Conservation (phyloP, 2,329 filamentous ascomycete genomes). For the Penicillium sp. region DNA sequence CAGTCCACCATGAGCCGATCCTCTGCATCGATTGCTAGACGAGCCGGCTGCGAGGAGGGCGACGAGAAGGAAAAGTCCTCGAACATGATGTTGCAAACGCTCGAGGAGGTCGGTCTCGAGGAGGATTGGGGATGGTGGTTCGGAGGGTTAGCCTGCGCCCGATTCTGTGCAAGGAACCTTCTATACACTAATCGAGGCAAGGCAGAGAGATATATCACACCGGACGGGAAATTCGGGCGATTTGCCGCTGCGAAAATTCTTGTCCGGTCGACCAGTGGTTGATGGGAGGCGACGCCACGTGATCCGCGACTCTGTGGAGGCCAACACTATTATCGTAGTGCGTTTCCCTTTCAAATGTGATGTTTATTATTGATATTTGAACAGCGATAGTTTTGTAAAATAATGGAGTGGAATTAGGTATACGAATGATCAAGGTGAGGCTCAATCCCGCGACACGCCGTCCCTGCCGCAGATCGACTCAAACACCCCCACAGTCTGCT, state of each 20-base stretch:
- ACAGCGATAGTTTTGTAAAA: not conserved
- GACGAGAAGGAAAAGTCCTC: constrained; percentile 44
- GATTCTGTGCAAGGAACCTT: constrained; percentile 9
- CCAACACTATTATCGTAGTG: not conserved
- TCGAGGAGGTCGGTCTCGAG: not conserved
- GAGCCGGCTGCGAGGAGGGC: constrained; percentile 32
- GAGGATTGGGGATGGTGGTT: not conserved
- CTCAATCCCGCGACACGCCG: not conserved
- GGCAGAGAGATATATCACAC: constrained; percentile 4
- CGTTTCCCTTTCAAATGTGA: not conserved
- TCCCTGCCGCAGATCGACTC: constrained; percentile 12
- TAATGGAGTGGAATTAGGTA: not conserved
- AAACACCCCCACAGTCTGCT: constrained; percentile 17
- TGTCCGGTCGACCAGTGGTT: constrained; percentile 1
- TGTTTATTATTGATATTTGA: not conserved
- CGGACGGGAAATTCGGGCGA: not conserved
- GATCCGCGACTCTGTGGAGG: constrained; percentile 7
- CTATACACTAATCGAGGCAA: constrained; percentile 1
- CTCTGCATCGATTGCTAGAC: constrained; percentile 31
- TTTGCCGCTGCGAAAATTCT: constrained; percentile 13
- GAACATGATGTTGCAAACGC: constrained; percentile 32
- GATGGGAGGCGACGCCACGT: constrained; percentile 10
- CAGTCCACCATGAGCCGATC: constrained; percentile 37
- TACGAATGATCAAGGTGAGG: not conserved
- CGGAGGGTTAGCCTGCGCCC: constrained; percentile 8